These are phyloP conservation scores for Aspergillus homomorphus DNA, from an alignment of 495 filamentous ascomycete species.

Conservation along the genomic window DNA sequence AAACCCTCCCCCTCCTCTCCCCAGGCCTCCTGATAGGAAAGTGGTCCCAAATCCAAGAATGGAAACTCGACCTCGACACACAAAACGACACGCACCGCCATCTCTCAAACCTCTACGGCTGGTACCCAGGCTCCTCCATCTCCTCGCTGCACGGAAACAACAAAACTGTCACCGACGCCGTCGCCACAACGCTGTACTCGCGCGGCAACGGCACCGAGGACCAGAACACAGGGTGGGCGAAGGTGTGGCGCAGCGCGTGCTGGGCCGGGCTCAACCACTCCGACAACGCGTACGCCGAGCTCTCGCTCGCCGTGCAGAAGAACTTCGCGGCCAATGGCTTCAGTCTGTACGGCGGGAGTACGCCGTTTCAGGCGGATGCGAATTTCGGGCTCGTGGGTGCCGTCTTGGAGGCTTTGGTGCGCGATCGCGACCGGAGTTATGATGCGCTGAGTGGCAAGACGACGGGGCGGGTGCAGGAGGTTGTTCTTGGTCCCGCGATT, in stretches of 20 bases:
- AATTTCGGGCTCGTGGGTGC: constrained; percentile 51
- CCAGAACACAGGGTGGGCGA: constrained; percentile 52
- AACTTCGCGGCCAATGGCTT: constrained; percentile 51
- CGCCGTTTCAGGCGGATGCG: constrained; percentile 54
- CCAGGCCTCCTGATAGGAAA: constrained; percentile 44
- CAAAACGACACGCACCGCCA: constrained; percentile 49
- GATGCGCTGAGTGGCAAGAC: background rate
- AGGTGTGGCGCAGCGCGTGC: constrained; percentile 53
- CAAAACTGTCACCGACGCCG: constrained; percentile 26
- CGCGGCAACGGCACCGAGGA: constrained; percentile 42
- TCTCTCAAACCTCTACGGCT: constrained; percentile 50
- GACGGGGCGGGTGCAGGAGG: constrained; percentile 12
- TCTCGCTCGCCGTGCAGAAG: constrained; percentile 34
- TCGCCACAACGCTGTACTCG: constrained; percentile 36
- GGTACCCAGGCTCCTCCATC: constrained; percentile 49
- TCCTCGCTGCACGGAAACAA: constrained; percentile 10
- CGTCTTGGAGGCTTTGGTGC: constrained; percentile 44
- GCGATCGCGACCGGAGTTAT: constrained; percentile 32
- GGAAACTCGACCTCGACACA: constrained; percentile 47
- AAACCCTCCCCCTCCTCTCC: constrained; percentile 34
- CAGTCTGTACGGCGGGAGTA: constrained; percentile 40
- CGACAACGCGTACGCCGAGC: constrained; percentile 42
- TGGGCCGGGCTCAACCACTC: constrained; percentile 51
- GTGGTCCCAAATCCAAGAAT: constrained; percentile 51
- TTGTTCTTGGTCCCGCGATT: constrained; percentile 45